These are phyloP conservation scores for Colletotrichum musicola DNA, from an alignment of 2,329 filamentous ascomycete genomes.

Conservation along the genomic window DNA sequence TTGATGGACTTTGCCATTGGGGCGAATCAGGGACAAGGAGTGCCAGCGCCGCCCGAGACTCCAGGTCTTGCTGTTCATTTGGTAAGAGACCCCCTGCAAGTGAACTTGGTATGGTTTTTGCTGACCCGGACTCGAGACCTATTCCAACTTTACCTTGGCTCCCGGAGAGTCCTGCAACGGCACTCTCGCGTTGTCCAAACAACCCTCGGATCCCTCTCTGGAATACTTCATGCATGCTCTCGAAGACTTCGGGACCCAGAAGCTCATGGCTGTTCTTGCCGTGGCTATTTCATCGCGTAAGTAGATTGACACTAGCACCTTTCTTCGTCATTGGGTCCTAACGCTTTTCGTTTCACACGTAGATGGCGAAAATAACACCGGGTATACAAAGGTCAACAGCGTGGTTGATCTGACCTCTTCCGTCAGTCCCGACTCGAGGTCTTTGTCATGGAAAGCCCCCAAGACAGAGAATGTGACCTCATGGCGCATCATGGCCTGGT, in stretches of 20 bases:
- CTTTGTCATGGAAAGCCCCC: too few relatives aligned
- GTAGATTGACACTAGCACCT: not conserved
- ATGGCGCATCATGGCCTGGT: conserved; percentile 41
- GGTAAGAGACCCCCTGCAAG: conserved; percentile 31
- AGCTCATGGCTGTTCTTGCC: not conserved
- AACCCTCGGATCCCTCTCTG: not conserved
- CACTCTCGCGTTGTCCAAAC: not conserved
- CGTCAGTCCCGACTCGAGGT: too few relatives aligned
- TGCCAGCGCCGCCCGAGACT: conserved; percentile 40
- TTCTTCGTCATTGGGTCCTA: too few relatives aligned
- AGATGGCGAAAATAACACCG: too few relatives aligned
- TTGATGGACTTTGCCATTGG: conserved; percentile 44
- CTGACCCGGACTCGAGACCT: conserved; percentile 9
- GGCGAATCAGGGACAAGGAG: conserved; percentile 42
- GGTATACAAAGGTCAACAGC: too few relatives aligned
- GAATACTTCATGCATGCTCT: conserved; percentile 7
- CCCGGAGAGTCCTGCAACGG: conserved; percentile 28
- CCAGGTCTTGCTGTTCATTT: conserved; percentile 41
- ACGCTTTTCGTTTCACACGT: too few relatives aligned
- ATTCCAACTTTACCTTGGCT: conserved; percentile 40
- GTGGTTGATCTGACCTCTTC: too few relatives aligned
- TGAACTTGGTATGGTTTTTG: not conserved
- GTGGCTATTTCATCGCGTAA: not conserved
- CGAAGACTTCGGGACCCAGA: not conserved
- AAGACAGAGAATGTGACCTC: not conserved